Evolutionary conservation across 2,329 filamentous ascomycete species (phyloP).

Genomic region (Thermoascus crustaceus): DNA sequence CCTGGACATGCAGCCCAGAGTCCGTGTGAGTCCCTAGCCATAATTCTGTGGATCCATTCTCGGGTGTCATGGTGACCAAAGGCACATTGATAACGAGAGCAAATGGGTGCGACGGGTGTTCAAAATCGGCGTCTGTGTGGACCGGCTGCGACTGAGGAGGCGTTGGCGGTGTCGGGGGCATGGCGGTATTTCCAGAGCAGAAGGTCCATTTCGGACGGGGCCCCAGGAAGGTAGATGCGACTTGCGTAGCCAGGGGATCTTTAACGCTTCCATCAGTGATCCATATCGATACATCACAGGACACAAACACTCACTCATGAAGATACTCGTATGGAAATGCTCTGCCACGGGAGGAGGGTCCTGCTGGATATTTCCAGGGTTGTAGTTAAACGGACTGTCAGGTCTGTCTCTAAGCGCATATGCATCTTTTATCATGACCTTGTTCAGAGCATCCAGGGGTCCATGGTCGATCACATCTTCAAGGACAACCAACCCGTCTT

Average conservation of each 20-base stretch:
- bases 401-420: conserved; percentile 47
- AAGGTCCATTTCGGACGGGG: conserved; percentile 50
- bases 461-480: conserved; percentile 45
- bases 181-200: conserved; percentile 50
- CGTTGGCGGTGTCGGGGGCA: conserved; percentile 40
- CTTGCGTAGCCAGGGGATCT: conserved; percentile 4
- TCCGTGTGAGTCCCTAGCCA: conserved; percentile 48
- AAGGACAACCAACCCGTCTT: conserved; percentile 51
- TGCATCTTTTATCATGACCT: conserved; percentile 53
- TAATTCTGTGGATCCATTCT: conserved; percentile 51
- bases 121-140: conserved; percentile 54
- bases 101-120: conserved; percentile 48
- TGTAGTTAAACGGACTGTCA: conserved; percentile 30
- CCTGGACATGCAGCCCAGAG: conserved; percentile 33
- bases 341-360: conserved; percentile 45
- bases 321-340: conserved; percentile 43
- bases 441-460: conserved; percentile 48
- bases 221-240: conserved; percentile 44
- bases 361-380: conserved; percentile 47
- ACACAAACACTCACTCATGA: conserved; percentile 46
- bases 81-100: conserved; percentile 47
- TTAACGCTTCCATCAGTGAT: not conserved
- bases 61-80: conserved; percentile 40
- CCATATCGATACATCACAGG: not conserved
- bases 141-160: conserved; percentile 39